A percentile compares a stretch with the other conserved stretches of the same genome.
These are phyloP conservation scores for Ophiostoma australiae DNA, from an alignment of 2,329 filamentous ascomycete species.

Conservation along the genomic window DNA sequence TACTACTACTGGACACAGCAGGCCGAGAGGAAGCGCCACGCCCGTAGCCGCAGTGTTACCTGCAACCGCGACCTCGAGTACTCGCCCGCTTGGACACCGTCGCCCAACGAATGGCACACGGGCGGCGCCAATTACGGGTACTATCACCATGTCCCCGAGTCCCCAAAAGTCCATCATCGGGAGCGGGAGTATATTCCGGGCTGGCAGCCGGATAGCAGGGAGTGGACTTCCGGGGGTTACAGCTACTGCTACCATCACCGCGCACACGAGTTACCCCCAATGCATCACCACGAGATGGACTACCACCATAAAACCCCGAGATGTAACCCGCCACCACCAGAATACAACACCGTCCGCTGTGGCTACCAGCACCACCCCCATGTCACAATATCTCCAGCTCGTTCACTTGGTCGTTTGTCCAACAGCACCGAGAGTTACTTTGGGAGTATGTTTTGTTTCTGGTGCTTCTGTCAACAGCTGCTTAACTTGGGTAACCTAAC, in stretches of 20 bases:
- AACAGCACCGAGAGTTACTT: conserved; percentile 4
- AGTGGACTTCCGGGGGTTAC: background rate
- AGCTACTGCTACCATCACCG: background rate
- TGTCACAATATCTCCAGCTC: background rate
- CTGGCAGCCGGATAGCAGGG: background rate
- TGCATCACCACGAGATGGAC: background rate
- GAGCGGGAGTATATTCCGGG: background rate
- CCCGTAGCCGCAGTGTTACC: background rate
- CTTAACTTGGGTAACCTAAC: background rate
- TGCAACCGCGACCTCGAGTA: background rate
- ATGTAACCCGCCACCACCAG: background rate
- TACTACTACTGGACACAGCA: background rate
- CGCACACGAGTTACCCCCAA: background rate
- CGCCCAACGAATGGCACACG: background rate
- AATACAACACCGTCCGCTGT: background rate
- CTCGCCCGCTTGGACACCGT: background rate
- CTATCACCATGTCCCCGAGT: background rate
- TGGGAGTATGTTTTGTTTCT: background rate
- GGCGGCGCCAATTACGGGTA: background rate
- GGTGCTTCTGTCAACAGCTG: background rate
- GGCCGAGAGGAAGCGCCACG: background rate
- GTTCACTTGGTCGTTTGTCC: background rate
- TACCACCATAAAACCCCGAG: background rate
- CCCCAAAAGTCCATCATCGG: background rate
- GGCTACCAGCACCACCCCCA: background rate